These are phyloP conservation scores for Sambucus nigra DNA, from an alignment of 129 eudicot genomes.

Conservation along the genomic window DNA sequence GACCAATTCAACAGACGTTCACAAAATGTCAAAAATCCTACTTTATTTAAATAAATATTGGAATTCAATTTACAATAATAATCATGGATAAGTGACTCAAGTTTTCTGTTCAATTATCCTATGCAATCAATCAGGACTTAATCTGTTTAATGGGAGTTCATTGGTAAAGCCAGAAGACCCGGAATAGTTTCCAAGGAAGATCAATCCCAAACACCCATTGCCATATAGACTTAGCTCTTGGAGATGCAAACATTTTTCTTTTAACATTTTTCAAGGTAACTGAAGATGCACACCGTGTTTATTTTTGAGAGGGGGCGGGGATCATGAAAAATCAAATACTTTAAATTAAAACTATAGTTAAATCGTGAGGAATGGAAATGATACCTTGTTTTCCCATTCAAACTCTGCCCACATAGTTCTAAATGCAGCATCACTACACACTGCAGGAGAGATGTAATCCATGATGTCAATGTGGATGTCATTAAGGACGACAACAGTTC, in stretches of 20 bases:
- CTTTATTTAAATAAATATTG: background rate
- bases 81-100: background rate
- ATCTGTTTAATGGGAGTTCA: background rate
- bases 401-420: conserved; percentile 98
- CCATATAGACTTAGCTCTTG: background rate
- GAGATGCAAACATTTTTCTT: too few species aligned
- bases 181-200: too few species aligned
- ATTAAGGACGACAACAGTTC: conserved; percentile 81
- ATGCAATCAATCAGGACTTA: background rate
- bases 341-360: background rate
- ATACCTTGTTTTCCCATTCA: conserved; percentile 99
- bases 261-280: background rate
- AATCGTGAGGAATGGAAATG: conserved; percentile 1
- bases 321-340: background rate
- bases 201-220: background rate
- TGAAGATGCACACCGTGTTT: background rate
- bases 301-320: too few species aligned
- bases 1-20: background rate
- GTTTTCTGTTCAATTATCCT: background rate
- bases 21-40: background rate
- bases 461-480: conserved; percentile 95
- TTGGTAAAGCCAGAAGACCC: too few species aligned
- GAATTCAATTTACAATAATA: background rate
- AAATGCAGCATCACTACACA: conserved; percentile 79
- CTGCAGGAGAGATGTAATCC: conserved; percentile 97